Evolutionary conservation across 2,329 filamentous ascomycete species (phyloP), one percentile per base, ranked within the genome.

Genomic region (Verticillium klebahnii): DNA sequence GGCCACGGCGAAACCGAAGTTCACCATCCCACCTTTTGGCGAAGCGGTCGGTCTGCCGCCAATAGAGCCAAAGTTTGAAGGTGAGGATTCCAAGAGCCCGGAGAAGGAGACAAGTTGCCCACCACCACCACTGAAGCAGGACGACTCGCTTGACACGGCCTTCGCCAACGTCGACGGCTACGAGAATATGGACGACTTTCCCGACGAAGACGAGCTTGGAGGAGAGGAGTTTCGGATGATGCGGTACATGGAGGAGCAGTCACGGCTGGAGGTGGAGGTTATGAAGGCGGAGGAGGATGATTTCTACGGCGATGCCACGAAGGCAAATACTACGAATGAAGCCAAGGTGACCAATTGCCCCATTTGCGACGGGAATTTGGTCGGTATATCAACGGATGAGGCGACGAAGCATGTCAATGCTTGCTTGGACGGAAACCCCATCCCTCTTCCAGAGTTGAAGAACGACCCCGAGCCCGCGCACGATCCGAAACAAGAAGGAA

Each of bases 391-490:
- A 61, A 71, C 76, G 63, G 86, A 93, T 71, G 85, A 94, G 68
- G 89, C 88, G 11, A 90, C 89, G 7, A 77, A 89, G 2, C 95
- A 99, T 73, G 95, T 99, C 66, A 99, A 99, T 72, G 87, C 89
- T 11, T 99, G 95, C 74, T 81, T 99, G 2, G 95, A 99, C 72
- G 92, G 92, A 1, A 90, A 89, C 56, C 85, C 90, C 5, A 83
- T 86, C 55, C 83, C 88, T 2, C 69, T 89, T 15, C 83, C 76
- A 7, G 69, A 69, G 37, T 66, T 67, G 31, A 62, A 65, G 19
- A 68, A 63, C 31, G 17, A 52, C 32, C 50, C 61, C 4, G 62
- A 59, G 60, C 57, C 62, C 32, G 63, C 34, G 58, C 60, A 34
- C 19, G 58, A 60, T 15, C 57, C 50, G 70, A 69, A 9, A 59